Base-by-base conservation (phyloP, 169 alveolate genomes). In the Cryptosporidium parvum region DNA sequence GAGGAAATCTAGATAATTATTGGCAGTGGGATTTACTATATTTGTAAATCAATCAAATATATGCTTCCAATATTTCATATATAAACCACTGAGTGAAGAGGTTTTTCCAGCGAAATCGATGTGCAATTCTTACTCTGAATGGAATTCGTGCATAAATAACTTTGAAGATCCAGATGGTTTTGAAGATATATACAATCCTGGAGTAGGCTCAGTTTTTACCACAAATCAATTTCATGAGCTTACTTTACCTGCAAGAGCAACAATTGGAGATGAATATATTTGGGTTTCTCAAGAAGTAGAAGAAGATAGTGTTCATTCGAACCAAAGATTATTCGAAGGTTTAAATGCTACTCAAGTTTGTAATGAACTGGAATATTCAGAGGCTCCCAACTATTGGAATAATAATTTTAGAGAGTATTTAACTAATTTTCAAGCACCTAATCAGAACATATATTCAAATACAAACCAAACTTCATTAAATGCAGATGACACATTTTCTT, bases 161-260 rank as follows among this genome's bases (percentile, higher is more conserved):
- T 26, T 16, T 59, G 68, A 18, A 53, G 68, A 52, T 33, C 33
- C 37, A 35, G 67, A 67, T 80, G 39, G 52, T 10, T 37, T 62
- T 45, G 89, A 62, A 42, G 89, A 80, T 16, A 39, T 80, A 23
- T 59, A 65, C 51, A 37, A 21, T 29, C 18, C 37, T 45, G 62
- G 75, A 44, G 44, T 80, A 26, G 65, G 65, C 16, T 61, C 80
- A 10, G 68, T 61, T 23, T 80, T 61, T 62, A 67, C 80, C 29
- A 67, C 65, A 29, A 59, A 59, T 35, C 89, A 80, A 23, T 59
- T 61, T 65, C 75, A 80, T 39, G 89, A 80, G 9, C 51, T 62
- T 21, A 80, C 80, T 26, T 42, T 44, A 29, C 72, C 72, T 31
- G 52, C 72, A 37, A 65, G 72, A 65, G 18, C 62, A 4, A 45